phyloP scores from a whole-genome alignment of 2,329 filamentous ascomycete species.

The Gnomoniopsis sp. region DNA sequence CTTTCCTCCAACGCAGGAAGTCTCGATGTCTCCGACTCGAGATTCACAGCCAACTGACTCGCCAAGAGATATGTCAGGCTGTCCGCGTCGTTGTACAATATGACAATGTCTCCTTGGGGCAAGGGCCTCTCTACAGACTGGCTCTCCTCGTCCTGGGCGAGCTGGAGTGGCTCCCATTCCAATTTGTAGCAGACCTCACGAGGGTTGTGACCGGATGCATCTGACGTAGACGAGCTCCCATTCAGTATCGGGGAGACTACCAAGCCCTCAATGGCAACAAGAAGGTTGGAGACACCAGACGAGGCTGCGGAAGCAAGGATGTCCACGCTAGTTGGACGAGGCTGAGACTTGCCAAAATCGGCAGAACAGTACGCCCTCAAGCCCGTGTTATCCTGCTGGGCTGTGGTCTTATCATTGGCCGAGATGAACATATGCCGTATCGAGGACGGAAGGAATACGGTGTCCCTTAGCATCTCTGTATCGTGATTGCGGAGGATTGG shows the following conservation, averaged over 20 bases:
- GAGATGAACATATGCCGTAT: conserved; percentile 36
- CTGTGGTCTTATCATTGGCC: conserved; percentile 21
- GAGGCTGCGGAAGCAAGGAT: conserved; percentile 30
- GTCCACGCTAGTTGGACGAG: conserved; percentile 33
- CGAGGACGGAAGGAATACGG: conserved; percentile 41
- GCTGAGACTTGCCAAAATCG: conserved; percentile 24
- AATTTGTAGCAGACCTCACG: conserved; percentile 44
- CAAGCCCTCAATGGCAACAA: conserved; percentile 33
- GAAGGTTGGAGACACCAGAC: conserved; percentile 26
- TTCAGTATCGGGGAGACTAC: conserved; percentile 39
- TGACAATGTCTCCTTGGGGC: conserved; percentile 31
- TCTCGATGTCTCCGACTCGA: not conserved
- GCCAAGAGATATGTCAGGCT: not conserved
- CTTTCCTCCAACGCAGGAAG: not conserved
- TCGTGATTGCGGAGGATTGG: conserved; percentile 29
- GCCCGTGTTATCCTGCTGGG: conserved; percentile 26
- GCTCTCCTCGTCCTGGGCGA: not conserved
- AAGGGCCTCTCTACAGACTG: conserved; percentile 15
- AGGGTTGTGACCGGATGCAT: conserved; percentile 26
- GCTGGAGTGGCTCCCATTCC: conserved; percentile 36
- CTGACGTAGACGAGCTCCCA: conserved; percentile 21
- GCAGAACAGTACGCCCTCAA: conserved; percentile 35
- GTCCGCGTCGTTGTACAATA: conserved; percentile 33
- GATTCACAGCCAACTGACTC: not conserved
- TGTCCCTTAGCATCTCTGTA: conserved; percentile 27